Evolutionary conservation across 148 eudicot genomes (phyloP).

Genomic region (Persicaria tinctoria): DNA sequence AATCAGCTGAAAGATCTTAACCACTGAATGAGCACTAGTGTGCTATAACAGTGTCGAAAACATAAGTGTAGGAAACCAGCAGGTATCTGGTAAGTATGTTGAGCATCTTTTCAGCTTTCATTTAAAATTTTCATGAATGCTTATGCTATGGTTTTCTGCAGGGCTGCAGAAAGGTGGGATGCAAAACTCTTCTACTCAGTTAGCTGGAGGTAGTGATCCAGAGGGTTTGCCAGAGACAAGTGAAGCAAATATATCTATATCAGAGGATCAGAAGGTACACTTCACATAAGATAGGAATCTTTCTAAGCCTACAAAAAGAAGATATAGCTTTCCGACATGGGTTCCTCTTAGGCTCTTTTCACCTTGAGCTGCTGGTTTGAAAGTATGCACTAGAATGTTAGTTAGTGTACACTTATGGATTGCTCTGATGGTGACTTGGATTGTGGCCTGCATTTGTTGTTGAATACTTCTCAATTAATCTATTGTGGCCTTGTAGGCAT

Average conservation of each 20-base stretch:
- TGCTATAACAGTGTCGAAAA: background rate
- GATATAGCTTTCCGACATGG: background rate
- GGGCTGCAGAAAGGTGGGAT: constrained; percentile 31
- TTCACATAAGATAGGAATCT: constrained; percentile 4
- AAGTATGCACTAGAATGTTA: background rate
- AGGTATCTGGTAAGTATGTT: too few relatives aligned
- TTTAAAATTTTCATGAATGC: background rate
- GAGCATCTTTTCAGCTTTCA: too few relatives aligned
- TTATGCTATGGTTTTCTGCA: constrained; percentile 8
- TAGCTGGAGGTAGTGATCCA: constrained; percentile 22
- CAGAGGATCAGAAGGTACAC: constrained; percentile 34
- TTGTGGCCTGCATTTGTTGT: background rate
- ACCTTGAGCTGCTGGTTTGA: background rate
- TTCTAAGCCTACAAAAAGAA: background rate
- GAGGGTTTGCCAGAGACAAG: constrained; percentile 20
- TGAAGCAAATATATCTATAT: constrained; percentile 17
- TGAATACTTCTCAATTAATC: background rate
- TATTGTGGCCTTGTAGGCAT: background rate
- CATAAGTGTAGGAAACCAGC: too few relatives aligned
- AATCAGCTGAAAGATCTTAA: background rate
- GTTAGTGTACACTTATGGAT: background rate
- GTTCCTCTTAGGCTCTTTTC: background rate
- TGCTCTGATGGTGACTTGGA: background rate
- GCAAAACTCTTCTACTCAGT: constrained; percentile 29
- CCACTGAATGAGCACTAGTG: background rate